Base-by-base conservation (phyloP, 371 early-diverging fungal species). In the Mortierella sp. region DNA sequence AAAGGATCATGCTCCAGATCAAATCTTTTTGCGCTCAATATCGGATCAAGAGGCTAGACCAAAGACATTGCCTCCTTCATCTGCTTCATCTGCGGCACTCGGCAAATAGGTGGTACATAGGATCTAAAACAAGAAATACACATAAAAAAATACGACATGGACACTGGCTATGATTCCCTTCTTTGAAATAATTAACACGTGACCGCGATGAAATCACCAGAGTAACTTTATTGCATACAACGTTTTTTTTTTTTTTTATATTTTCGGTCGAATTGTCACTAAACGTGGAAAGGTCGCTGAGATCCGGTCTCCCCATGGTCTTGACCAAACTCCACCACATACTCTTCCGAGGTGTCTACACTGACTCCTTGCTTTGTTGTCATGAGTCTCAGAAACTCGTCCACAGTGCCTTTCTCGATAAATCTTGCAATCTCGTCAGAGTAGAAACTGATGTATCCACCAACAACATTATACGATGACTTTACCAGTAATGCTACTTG, bases 1-100 rank as follows among this genome's bases (percentile, higher is more conserved):
- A 75, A 93, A 94, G 76, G 95, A 94, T 68, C 96, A 95, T 86
- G 89, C 94, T 6, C 91, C 91, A 1, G 97, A 97, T 77, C 83
- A 91, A 45, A 88, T 97, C 61, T 96, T 89, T 84, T 91, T 97
- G 70, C 88, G 91, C 60, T 73, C 88, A 28, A 83, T 97, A 59
- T 70, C 85, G 6, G 96, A 94, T 58, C 84, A 73, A 54, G 97
- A 96, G 45, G 89, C 89, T 32, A 86, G 84, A 58, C 94, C 95
- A 32, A 91, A 90, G 72, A 72, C 74, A 5, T 28, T 84, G 52
- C 78, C 78, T 10, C 73, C 73, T 11, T 73, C 73, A 18, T 78
- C 73, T 16, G 78, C 73, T 24, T 73, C 78, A 1, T 70, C 78
- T 1, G 73, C 81, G 8, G 76, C 76, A 30, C 47, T 62, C 1